phyloP scores from a whole-genome alignment of 148 eudicot genomes.

The Fagopyrum esculentum region DNA sequence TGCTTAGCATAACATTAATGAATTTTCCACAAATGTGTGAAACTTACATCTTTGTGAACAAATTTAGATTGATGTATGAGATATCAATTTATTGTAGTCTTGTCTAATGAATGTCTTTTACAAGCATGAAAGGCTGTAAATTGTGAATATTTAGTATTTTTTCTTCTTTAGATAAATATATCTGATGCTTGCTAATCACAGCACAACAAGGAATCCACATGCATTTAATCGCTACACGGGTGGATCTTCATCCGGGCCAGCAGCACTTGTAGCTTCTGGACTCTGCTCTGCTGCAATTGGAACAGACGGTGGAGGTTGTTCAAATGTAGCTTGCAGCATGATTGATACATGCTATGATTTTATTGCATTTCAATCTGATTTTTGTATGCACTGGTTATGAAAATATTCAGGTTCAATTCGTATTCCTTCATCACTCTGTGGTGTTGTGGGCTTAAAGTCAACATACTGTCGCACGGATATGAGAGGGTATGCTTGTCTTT shows the following conservation, averaged over 20 bases:
- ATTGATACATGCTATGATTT: background rate
- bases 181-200: constrained; percentile 18
- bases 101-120: too few species aligned
- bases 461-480: constrained; percentile 88
- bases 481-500: constrained; percentile 53
- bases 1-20: background rate
- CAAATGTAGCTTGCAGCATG: constrained; percentile 13
- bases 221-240: constrained; percentile 87
- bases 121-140: background rate
- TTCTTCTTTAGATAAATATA: background rate
- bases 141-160: background rate
- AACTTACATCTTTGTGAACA: background rate
- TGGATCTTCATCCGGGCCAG: constrained; percentile 99
- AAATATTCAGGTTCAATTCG: constrained; percentile 79
- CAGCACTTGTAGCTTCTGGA: constrained; percentile 95
- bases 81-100: background rate
- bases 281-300: constrained; percentile 94
- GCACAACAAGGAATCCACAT: constrained; percentile 94
- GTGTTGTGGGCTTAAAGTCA: constrained; percentile 88
- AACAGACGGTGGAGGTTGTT: constrained; percentile 97
- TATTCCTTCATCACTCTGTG: constrained; percentile 96
- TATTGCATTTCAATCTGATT: background rate
- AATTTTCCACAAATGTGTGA: background rate
- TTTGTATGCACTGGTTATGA: constrained; percentile 14
- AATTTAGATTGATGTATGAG: background rate